These are phyloP conservation scores for Tilletia horrida DNA, from an alignment of 1,284 basidiomycete species.

Conservation along the genomic window DNA sequence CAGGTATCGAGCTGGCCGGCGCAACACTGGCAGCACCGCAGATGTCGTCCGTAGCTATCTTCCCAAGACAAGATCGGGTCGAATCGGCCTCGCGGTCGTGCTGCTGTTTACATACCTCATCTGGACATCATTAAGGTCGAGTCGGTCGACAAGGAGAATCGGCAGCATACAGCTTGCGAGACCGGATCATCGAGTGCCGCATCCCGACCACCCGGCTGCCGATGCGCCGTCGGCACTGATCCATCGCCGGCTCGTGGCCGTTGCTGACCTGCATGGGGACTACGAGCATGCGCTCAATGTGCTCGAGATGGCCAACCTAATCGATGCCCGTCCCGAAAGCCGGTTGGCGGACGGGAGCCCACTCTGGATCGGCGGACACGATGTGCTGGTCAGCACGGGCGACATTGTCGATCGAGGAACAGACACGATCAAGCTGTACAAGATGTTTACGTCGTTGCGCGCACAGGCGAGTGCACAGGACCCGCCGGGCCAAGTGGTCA, in stretches of 20 bases:
- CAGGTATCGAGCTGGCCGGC: no score
- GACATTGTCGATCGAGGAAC: conserved; percentile 54
- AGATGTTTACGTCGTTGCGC: conserved; percentile 39
- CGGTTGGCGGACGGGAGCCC: not conserved
- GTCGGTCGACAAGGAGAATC: not conserved
- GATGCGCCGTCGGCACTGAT: not conserved
- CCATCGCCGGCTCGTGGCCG: conserved; percentile 36
- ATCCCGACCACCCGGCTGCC: not conserved
- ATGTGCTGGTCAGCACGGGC: conserved; percentile 48
- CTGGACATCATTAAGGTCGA: no score
- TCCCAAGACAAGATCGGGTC: no score
- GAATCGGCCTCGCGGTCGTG: no score
- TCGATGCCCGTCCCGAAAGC: conserved; percentile 17
- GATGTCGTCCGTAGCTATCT: no score
- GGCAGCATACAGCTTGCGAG: not conserved
- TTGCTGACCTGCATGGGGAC: conserved; percentile 52
- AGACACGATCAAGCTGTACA: conserved; percentile 50
- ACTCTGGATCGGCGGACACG: conserved; percentile 42
- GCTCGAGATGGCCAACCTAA: conserved; percentile 38
- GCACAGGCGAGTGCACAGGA: conserved; percentile 31
- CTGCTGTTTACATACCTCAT: no score
- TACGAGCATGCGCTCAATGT: conserved; percentile 45
- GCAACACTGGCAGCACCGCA: no score
- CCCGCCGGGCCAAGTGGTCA: conserved; percentile 33
- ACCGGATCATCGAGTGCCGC: not conserved